phyloP scores from a whole-genome alignment of 1,284 basidiomycete species.

The Sphaerobolus stellatus region DNA sequence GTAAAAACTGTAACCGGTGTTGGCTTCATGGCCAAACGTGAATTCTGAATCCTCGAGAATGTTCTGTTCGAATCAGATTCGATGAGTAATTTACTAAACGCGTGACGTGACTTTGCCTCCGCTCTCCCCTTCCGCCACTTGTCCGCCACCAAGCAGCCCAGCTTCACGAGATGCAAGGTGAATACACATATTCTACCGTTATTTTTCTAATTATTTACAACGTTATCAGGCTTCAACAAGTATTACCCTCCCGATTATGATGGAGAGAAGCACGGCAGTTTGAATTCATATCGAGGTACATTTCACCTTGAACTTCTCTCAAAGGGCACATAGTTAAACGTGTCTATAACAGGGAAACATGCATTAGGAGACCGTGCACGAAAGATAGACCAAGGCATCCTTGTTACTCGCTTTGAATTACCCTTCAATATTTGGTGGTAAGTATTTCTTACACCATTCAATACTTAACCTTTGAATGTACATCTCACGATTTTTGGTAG shows the following conservation, averaged over 20 bases:
- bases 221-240: conserved; percentile 77
- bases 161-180: conserved; percentile 22
- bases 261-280: conserved; percentile 72
- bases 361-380: conserved; percentile 89
- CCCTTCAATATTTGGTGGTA: conserved; percentile 99
- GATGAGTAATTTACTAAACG: too few species aligned
- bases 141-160: conserved; percentile 8
- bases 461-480: background rate
- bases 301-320: conserved; percentile 2
- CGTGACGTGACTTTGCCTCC: too few species aligned
- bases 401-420: conserved; percentile 90
- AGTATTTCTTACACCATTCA: conserved; percentile 24
- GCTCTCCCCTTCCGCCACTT: background rate
- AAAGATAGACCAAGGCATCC: conserved; percentile 90
- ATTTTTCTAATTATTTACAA: background rate
- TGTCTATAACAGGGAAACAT: conserved; percentile 74
- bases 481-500: conserved; percentile 36
- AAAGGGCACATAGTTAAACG: too few species aligned
- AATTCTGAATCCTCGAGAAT: too few species aligned
- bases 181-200: background rate
- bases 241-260: conserved; percentile 96
- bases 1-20: conserved; percentile 18
- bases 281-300: conserved; percentile 77
- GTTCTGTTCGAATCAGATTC: too few species aligned
- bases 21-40: too few species aligned